Percentiles rank a stretch among this genome's conserved stretches.
Conservation (phyloP, 257 asterid genomes). For the Solanum tacnaense region DNA sequence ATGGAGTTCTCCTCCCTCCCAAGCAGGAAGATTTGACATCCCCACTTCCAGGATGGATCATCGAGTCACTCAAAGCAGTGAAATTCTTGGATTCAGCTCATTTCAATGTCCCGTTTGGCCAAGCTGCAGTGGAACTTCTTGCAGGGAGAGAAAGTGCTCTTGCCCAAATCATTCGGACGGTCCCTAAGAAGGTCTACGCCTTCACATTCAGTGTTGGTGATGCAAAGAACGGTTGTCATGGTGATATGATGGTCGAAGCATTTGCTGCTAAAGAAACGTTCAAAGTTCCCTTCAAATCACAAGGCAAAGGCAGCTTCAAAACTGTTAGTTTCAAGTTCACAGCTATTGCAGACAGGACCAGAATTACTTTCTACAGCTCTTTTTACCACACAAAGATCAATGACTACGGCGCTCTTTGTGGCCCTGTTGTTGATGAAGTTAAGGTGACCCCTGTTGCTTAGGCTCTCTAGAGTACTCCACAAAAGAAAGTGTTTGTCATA, state of each 20-base stretch:
- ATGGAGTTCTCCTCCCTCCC: conserved; percentile 81
- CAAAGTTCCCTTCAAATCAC: conserved; percentile 56
- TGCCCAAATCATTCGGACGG: conserved; percentile 58
- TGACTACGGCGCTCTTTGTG: conserved; percentile 66
- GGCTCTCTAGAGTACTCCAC: neutral
- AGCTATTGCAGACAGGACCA: conserved; percentile 43
- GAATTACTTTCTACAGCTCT: conserved; percentile 77
- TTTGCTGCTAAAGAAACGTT: conserved; percentile 44
- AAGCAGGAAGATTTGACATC: conserved; percentile 57
- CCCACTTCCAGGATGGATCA: conserved; percentile 89
- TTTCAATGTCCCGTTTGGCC: conserved; percentile 68
- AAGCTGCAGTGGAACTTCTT: conserved; percentile 59
- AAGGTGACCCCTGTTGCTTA: conserved; percentile 32
- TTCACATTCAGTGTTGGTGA: conserved; percentile 53
- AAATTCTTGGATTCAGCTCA: conserved; percentile 56
- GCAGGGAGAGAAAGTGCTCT: conserved; percentile 83
- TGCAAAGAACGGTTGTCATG: conserved; percentile 71
- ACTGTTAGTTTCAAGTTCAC: conserved; percentile 46
- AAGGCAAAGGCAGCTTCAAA: conserved; percentile 41
- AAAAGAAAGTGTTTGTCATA: neutral
- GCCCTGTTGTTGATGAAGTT: conserved; percentile 77
- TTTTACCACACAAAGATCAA: conserved; percentile 55
- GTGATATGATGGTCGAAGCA: conserved; percentile 78
- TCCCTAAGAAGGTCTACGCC: conserved; percentile 36
- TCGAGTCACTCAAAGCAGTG: conserved; percentile 65